Conservation (phyloP, 1,284 basidiomycete species). For the Cystobasidiaceae sp. region DNA sequence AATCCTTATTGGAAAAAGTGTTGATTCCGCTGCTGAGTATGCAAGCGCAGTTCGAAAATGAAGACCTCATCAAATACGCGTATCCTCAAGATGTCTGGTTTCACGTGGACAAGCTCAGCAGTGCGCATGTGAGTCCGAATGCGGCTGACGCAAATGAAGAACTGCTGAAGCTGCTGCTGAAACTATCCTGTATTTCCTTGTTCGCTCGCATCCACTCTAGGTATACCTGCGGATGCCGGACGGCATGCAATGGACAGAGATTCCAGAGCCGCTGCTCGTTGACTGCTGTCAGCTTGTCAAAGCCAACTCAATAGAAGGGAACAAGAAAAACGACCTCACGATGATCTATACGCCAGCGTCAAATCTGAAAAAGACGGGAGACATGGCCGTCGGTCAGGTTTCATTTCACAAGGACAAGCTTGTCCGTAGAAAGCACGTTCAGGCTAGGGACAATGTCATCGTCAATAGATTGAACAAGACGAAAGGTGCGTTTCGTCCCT, state of each 20-base stretch:
- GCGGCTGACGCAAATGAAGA: no score
- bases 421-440: slow-evolving; percentile 66
- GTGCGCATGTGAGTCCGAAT: slow-evolving; percentile 67
- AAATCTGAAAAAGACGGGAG: slow-evolving; percentile 74
- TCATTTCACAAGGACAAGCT: slow-evolving; percentile 86
- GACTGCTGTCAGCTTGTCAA: slow-evolving; percentile 95
- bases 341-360: slow-evolving; percentile 80
- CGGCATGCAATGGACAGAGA: slow-evolving; percentile 70
- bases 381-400: slow-evolving; percentile 93
- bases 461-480: slow-evolving; percentile 97
- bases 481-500: slow-evolving; percentile 57
- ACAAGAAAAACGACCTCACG: slow-evolving; percentile 90
- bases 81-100: slow-evolving; percentile 59
- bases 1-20: slow-evolving; percentile 45
- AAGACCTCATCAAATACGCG: slow-evolving; percentile 73
- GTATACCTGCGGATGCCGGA: slow-evolving; percentile 80
- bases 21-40: no score
- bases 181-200: no score
- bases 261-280: slow-evolving; percentile 67
- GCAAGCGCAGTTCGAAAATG: slow-evolving; percentile 31
- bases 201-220: no score
- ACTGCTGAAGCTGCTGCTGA: no score
- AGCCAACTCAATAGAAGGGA: slow-evolving; percentile 97
- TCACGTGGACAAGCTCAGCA: slow-evolving; percentile 84
- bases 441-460: slow-evolving; percentile 76